Conservation (phyloP, 2,329 filamentous ascomycete species). For the Sordariomycetes sp. region DNA sequence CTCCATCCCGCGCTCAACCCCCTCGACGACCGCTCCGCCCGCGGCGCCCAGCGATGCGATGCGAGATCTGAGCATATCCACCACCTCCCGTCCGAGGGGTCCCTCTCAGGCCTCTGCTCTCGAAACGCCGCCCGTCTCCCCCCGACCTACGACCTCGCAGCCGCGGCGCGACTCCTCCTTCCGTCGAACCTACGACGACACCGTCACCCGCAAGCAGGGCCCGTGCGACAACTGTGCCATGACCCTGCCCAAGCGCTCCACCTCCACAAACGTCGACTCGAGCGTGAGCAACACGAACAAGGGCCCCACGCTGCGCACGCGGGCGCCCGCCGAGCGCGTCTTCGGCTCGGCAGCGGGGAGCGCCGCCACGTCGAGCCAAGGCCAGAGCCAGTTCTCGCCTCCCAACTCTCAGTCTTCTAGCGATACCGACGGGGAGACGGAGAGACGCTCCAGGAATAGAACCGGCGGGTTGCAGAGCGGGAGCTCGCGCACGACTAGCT, state of each 20-base stretch:
- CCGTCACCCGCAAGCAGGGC: conserved; percentile 52
- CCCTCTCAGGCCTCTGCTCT: conserved; percentile 30
- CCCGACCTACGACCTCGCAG: conserved; percentile 29
- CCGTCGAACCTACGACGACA: conserved; percentile 54
- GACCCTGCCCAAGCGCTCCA: conserved; percentile 42
- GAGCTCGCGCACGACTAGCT: conserved; percentile 34
- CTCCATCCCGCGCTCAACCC: conserved; percentile 19
- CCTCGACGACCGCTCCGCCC: too few relatives aligned
- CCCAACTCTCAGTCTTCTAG: conserved; percentile 43
- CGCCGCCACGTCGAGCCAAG: too few relatives aligned
- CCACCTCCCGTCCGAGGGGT: conserved; percentile 29
- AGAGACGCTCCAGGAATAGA: conserved; percentile 28
- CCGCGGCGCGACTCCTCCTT: conserved; percentile 49
- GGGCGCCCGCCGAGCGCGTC: conserved; percentile 50
- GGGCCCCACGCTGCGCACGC: conserved; percentile 51
- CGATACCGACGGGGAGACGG: conserved; percentile 42
- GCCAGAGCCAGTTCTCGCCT: conserved; percentile 37
- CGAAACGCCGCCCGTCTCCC: conserved; percentile 51
- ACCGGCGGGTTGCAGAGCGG: conserved; percentile 35
- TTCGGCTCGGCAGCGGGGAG: too few relatives aligned
- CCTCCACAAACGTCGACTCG: conserved; percentile 10
- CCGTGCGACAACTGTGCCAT: conserved; percentile 63
- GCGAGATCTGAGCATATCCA: conserved; percentile 36
- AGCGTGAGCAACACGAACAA: conserved; percentile 26
- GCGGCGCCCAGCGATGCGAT: conserved; percentile 36